Evolutionary conservation across 2,329 filamentous ascomycete species (phyloP).

Genomic region (Nigrograna mackinnonii): DNA sequence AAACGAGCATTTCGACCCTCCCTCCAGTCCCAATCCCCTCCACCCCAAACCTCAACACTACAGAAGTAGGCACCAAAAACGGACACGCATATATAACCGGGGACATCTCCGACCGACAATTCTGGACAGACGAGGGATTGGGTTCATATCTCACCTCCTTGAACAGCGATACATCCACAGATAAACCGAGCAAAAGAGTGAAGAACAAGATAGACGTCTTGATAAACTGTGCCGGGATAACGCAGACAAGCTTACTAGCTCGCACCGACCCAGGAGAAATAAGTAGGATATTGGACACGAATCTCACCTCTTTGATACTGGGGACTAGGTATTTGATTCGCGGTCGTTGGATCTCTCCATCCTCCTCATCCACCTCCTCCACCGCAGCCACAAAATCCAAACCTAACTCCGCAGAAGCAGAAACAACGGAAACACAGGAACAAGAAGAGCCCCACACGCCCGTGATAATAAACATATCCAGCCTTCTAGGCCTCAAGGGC

Average conservation of each 20-base stretch:
- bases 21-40: conserved; percentile 9
- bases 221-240: conserved; percentile 79
- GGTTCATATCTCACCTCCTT: no score
- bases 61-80: conserved; percentile 5
- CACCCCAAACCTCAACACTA: neutral
- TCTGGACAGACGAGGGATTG: no score
- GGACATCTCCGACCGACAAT: conserved; percentile 22
- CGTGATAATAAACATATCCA: conserved; percentile 81
- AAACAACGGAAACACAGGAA: conserved; percentile 37
- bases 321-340: conserved; percentile 59
- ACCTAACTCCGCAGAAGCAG: no score
- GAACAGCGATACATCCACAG: neutral
- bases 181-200: neutral
- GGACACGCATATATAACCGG: conserved; percentile 26
- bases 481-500: conserved; percentile 70
- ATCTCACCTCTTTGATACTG: conserved; percentile 68
- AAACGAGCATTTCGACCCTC: conserved; percentile 24
- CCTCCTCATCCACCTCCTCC: no score
- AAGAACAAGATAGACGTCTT: conserved; percentile 52
- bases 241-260: conserved; percentile 67
- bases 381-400: no score
- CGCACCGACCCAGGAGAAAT: conserved; percentile 56
- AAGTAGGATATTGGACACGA: conserved; percentile 66
- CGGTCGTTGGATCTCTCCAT: conserved; percentile 7
- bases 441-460: conserved; percentile 8